These are phyloP conservation scores for Pythium guiyangense DNA, from an alignment of 352 stramenopile genomes.

Conservation along the genomic window DNA sequence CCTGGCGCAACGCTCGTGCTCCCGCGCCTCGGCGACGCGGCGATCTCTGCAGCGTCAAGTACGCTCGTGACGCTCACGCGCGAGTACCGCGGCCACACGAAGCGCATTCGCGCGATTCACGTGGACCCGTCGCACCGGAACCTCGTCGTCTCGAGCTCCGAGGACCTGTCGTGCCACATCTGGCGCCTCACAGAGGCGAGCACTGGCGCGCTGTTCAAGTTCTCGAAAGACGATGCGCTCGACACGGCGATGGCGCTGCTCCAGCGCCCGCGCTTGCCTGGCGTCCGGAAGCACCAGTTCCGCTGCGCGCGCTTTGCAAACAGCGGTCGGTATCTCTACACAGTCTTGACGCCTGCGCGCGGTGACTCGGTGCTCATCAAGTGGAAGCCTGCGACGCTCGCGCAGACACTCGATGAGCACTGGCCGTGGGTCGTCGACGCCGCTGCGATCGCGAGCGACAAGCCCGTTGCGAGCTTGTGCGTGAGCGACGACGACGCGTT, in stretches of 20 bases:
- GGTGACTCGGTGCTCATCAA: constrained; percentile 80
- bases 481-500: constrained; percentile 72
- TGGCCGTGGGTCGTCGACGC: constrained; percentile 65
- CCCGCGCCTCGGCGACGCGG: constrained; percentile 53
- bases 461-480: constrained; percentile 73
- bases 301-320: constrained; percentile 75
- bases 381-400: constrained; percentile 66
- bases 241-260: constrained; percentile 56
- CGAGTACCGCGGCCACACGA: constrained; percentile 72
- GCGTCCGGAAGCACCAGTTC: constrained; percentile 71
- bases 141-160: constrained; percentile 66
- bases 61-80: constrained; percentile 62
- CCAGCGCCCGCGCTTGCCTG: constrained; percentile 29
- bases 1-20: constrained; percentile 16
- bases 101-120: constrained; percentile 78
- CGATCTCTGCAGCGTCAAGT: constrained; percentile 24
- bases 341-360: constrained; percentile 65
- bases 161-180: constrained; percentile 76
- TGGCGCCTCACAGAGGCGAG: constrained; percentile 64
- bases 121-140: constrained; percentile 80
- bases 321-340: constrained; percentile 61
- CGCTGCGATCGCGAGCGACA: constrained; percentile 51
- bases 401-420: constrained; percentile 60
- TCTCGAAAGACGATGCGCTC: constrained; percentile 77
- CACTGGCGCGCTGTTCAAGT: constrained; percentile 46